phyloP scores from a whole-genome alignment of 768 basidiomycete genomes.

The Rossbeevera mucosa region DNA sequence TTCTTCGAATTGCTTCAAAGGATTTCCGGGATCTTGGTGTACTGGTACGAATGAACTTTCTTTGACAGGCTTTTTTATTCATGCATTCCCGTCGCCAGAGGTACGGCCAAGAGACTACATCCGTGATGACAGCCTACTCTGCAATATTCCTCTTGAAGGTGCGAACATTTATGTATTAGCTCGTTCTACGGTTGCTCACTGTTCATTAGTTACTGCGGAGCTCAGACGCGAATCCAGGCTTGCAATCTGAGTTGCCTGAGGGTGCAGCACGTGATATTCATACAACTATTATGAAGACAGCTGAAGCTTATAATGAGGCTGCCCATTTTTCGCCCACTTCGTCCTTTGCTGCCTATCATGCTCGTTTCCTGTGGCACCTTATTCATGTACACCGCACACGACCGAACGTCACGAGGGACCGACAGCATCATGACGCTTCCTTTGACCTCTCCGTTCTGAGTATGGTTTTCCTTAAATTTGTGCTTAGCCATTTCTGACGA shows the following conservation, averaged over 20 bases:
- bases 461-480: constrained; percentile 22
- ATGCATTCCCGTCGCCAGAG: constrained; percentile 43
- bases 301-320: constrained; percentile 74
- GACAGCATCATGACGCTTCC: constrained; percentile 37
- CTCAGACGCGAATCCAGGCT: constrained; percentile 50
- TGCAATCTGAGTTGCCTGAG: constrained; percentile 57
- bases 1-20: constrained; percentile 64
- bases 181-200: constrained; percentile 3
- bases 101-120: constrained; percentile 80
- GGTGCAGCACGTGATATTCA: constrained; percentile 64
- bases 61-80: constrained; percentile 18
- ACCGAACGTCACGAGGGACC: constrained; percentile 37
- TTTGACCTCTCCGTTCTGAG: constrained; percentile 57
- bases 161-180: constrained; percentile 9
- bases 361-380: constrained; percentile 71
- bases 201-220: constrained; percentile 60
- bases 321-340: constrained; percentile 57
- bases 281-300: constrained; percentile 58
- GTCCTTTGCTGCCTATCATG: constrained; percentile 69
- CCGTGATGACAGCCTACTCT: constrained; percentile 82
- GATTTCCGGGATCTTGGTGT: constrained; percentile 73
- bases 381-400: constrained; percentile 57
- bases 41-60: constrained; percentile 51
- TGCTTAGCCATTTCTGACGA: constrained; percentile 9
- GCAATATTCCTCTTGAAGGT: constrained; percentile 79